A percentile compares a stretch with the other conserved stretches of the same genome.
Evolutionary conservation across 2,329 filamentous ascomycete genomes (phyloP).

Genomic region (Chaetomiaceae sp.): DNA sequence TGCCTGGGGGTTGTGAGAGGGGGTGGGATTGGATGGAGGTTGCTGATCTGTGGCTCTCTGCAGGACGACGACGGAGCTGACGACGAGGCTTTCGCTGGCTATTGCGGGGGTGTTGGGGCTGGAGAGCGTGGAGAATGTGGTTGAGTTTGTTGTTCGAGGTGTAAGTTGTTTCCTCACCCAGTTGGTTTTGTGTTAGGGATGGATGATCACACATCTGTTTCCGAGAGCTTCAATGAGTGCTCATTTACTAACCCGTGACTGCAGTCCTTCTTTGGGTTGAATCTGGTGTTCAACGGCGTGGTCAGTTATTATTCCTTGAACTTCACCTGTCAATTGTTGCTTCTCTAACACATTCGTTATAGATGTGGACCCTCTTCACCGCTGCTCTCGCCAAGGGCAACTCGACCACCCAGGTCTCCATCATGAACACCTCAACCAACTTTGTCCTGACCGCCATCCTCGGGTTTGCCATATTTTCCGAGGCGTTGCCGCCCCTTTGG

Average conservation of each 20-base stretch:
- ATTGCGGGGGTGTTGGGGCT: conserved; percentile 44
- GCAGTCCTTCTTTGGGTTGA: conserved; percentile 69
- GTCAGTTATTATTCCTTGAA: conserved; percentile 41
- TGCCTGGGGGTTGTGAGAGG: not conserved
- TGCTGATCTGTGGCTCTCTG: not conserved
- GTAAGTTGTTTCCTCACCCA: conserved; percentile 39
- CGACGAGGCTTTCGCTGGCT: conserved; percentile 41
- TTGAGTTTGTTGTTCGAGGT: conserved; percentile 46
- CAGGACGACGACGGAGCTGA: conserved; percentile 54
- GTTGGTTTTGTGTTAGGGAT: not conserved
- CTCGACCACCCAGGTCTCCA: conserved; percentile 73
- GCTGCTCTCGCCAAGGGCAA: conserved; percentile 67
- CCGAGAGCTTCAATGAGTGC: no score
- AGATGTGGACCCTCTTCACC: conserved; percentile 83
- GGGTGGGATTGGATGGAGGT: not conserved
- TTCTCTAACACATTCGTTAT: not conserved
- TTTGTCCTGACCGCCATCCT: conserved; percentile 74
- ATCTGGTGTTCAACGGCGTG: conserved; percentile 68
- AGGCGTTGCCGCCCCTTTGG: conserved; percentile 68
- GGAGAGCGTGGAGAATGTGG: conserved; percentile 34
- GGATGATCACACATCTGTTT: no score
- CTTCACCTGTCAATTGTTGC: no score
- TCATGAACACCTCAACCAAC: conserved; percentile 78
- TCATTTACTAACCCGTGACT: not conserved
- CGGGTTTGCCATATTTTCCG: conserved; percentile 65